Evolutionary conservation across 2,329 filamentous ascomycete genomes (phyloP).

Genomic region (Magnaporthiopsis incrustans): DNA sequence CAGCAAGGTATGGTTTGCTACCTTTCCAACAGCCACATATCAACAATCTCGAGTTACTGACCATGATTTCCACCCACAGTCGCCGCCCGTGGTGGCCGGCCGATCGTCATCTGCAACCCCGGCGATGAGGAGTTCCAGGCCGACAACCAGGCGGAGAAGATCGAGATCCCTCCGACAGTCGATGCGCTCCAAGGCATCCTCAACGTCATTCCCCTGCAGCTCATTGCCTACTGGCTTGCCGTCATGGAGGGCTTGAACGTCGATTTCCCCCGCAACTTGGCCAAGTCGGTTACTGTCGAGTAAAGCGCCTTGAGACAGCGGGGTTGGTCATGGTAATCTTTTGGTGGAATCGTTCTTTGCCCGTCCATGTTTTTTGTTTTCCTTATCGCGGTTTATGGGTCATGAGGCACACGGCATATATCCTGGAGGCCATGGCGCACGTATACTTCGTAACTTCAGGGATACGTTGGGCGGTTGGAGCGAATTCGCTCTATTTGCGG

Average conservation of each 20-base stretch:
- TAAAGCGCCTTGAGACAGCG: slow-evolving; percentile 39
- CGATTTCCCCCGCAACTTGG: slow-evolving; percentile 96
- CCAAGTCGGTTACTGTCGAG: slow-evolving; percentile 98
- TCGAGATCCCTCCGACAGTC: slow-evolving; percentile 92
- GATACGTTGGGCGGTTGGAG: neutral
- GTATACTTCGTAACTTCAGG: neutral
- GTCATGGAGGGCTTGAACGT: slow-evolving; percentile 95
- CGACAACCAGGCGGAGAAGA: slow-evolving; percentile 79
- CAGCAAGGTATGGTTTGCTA: slow-evolving; percentile 65
- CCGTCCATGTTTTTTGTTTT: neutral
- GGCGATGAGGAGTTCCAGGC: slow-evolving; percentile 81
- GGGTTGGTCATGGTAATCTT: neutral
- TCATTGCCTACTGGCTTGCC: slow-evolving; percentile 98
- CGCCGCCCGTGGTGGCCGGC: slow-evolving; percentile 89
- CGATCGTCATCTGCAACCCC: slow-evolving; percentile 97
- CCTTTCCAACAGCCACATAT: neutral
- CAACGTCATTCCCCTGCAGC: slow-evolving; percentile 94
- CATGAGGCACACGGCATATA: neutral
- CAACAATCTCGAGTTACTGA: slow-evolving; percentile 15
- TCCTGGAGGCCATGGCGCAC: neutral
- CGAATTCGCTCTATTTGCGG: neutral
- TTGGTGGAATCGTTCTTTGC: neutral
- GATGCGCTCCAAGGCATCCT: slow-evolving; percentile 93
- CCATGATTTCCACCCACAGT: slow-evolving; percentile 41
- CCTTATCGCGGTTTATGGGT: neutral